Conservation (phyloP, 495 filamentous ascomycete genomes). For the Penicillium roqueforti region DNA sequence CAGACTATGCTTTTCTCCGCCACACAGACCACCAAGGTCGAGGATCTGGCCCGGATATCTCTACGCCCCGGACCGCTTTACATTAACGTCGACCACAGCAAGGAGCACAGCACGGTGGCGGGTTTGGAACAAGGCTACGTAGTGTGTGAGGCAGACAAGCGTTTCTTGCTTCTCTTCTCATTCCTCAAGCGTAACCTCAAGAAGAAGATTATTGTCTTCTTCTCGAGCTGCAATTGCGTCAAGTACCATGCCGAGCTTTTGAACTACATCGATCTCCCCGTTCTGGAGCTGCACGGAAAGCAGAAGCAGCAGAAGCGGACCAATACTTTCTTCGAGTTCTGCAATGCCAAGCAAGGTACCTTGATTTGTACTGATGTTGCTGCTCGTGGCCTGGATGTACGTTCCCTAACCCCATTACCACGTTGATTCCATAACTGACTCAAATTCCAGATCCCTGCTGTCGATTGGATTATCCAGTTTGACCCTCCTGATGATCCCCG, state of each 20-base stretch:
- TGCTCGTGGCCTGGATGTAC: constrained; percentile 82
- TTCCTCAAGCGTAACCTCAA: constrained; percentile 87
- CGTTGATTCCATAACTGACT: constrained; percentile 4
- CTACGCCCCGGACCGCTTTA: constrained; percentile 88
- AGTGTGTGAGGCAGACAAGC: constrained; percentile 85
- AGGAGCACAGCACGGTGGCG: constrained; percentile 81
- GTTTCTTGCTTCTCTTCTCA: constrained; percentile 91
- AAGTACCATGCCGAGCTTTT: constrained; percentile 92
- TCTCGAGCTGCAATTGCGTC: constrained; percentile 88
- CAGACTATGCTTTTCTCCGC: constrained; percentile 98
- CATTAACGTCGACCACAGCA: constrained; percentile 83
- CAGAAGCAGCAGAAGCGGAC: constrained; percentile 97
- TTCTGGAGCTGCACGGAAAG: constrained; percentile 74
- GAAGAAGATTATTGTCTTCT: constrained; percentile 98
- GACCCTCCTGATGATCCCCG: constrained; percentile 88
- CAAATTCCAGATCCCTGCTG: constrained; percentile 65
- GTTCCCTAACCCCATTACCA: constrained; percentile 15
- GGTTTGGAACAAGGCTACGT: constrained; percentile 95
- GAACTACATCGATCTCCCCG: constrained; percentile 93
- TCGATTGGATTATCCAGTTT: constrained; percentile 95
- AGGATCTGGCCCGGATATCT: constrained; percentile 92
- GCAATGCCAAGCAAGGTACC: constrained; percentile 85
- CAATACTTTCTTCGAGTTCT: constrained; percentile 98
- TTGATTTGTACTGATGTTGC: constrained; percentile 97
- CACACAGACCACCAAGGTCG: constrained; percentile 97